phyloP scores from a whole-genome alignment of 108 stramenopile species.

The Skeletonema tropicum region DNA sequence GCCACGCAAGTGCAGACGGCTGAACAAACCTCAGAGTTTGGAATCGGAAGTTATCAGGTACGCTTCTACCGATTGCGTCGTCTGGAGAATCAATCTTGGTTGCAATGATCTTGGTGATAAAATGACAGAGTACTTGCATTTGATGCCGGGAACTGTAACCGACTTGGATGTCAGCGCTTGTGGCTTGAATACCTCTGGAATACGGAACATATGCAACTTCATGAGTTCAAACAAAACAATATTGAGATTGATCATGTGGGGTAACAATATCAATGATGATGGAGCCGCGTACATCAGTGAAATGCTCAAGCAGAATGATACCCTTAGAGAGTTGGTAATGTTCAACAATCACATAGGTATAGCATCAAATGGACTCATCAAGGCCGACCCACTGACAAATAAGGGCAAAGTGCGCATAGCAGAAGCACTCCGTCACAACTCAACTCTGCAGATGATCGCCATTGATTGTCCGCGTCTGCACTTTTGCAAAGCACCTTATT shows the following conservation, averaged over 20 bases:
- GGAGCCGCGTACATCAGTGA: constrained; percentile 2
- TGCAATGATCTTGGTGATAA: background rate
- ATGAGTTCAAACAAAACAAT: constrained; percentile 2
- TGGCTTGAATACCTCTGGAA: background rate
- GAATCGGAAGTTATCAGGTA: background rate
- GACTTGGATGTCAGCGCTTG: background rate
- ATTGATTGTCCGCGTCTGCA: too few relatives aligned
- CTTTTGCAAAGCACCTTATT: too few relatives aligned
- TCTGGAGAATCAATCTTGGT: background rate
- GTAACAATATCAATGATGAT: constrained; percentile 7
- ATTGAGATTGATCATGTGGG: constrained; percentile 11
- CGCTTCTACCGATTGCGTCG: too few relatives aligned
- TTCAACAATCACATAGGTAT: too few relatives aligned
- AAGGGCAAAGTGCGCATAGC: too few relatives aligned
- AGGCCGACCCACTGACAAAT: too few relatives aligned
- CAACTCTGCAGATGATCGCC: too few relatives aligned
- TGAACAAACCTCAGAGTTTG: background rate
- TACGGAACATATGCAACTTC: constrained; percentile 4
- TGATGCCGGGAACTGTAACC: background rate
- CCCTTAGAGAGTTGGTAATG: background rate
- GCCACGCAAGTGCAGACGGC: background rate
- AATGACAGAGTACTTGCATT: background rate
- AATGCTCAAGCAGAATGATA: constrained; percentile 4
- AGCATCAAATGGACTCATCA: too few relatives aligned
- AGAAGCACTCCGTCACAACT: too few relatives aligned